Percentiles rank a stretch among this genome's conserved stretches.
These are phyloP conservation scores for Solanum appendiculatum DNA, from an alignment of 257 asterid genomes.

Conservation along the genomic window DNA sequence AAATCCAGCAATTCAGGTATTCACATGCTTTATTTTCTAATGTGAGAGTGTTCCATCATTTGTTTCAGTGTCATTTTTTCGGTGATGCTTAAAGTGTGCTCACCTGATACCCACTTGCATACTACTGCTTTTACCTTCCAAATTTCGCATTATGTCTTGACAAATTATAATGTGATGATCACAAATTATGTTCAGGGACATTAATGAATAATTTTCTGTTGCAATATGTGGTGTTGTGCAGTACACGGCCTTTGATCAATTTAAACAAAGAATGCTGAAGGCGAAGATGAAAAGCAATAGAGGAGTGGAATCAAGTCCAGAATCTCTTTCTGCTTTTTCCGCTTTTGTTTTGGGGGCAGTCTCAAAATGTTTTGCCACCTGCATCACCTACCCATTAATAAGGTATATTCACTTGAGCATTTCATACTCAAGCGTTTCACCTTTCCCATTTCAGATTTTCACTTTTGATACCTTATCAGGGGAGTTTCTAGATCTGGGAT, in stretches of 20 bases:
- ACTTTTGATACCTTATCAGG: neutral
- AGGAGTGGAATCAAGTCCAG: conserved; percentile 32
- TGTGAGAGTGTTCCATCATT: neutral
- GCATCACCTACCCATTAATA: conserved; percentile 73
- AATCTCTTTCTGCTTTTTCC: conserved; percentile 72
- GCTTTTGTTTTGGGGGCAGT: conserved; percentile 75
- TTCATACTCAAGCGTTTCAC: neutral
- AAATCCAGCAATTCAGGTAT: conserved; percentile 90
- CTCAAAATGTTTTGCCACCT: conserved; percentile 81
- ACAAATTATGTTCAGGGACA: neutral
- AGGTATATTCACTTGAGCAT: conserved; percentile 29
- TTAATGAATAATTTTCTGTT: conserved; percentile 5
- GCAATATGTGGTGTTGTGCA: conserved; percentile 18
- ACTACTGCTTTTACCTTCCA: neutral
- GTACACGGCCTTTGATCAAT: conserved; percentile 90
- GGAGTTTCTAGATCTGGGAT: neutral
- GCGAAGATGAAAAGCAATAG: conserved; percentile 21
- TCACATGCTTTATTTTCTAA: neutral
- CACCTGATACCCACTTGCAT: neutral
- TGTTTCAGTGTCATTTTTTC: neutral
- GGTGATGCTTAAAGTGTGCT: neutral
- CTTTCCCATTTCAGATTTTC: neutral
- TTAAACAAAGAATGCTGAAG: conserved; percentile 53
- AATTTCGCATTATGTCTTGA: neutral
- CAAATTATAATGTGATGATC: neutral